A percentile compares a stretch with the other conserved stretches of the same genome.
phyloP scores from a whole-genome alignment of 805 yeast species.

The Monosporozyma solicola region DNA sequence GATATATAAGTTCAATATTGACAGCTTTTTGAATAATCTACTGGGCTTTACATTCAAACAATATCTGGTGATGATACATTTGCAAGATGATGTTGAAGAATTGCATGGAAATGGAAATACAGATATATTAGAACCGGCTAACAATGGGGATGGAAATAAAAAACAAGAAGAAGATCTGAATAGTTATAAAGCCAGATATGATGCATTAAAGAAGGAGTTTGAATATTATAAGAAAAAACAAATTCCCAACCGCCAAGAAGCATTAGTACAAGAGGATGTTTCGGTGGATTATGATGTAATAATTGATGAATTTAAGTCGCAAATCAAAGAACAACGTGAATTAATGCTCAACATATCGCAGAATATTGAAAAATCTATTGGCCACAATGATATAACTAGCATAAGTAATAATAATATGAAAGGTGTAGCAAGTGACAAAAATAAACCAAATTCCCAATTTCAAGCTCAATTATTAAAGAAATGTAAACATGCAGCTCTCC shows the following conservation, averaged over 20 bases:
- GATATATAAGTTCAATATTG: constrained; percentile 20
- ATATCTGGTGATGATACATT: not conserved
- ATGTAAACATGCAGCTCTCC: not conserved
- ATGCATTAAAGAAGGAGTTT: constrained; percentile 21
- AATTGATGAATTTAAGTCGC: constrained; percentile 23
- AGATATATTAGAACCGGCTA: constrained; percentile 12
- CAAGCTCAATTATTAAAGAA: not conserved
- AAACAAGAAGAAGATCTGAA: constrained; percentile 11
- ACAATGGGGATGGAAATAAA: constrained; percentile 11
- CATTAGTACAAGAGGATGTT: not conserved
- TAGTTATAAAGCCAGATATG: constrained; percentile 20
- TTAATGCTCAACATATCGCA: constrained; percentile 16
- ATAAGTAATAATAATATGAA: not conserved
- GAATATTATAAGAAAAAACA: constrained; percentile 21
- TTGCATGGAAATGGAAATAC: constrained; percentile 9
- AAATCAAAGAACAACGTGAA: constrained; percentile 22
- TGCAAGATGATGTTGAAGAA: not conserved
- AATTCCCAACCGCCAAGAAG: constrained; percentile 1
- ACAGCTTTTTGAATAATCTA: constrained; percentile 27
- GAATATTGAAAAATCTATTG: constrained; percentile 6
- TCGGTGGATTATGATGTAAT: constrained; percentile 17
- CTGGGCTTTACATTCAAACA: constrained; percentile 25
- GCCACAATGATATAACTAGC: not conserved
- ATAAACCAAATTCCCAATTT: not conserved
- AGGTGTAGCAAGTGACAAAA: not conserved